Percentiles rank a stretch among this genome's conserved stretches.
phyloP scores from a whole-genome alignment of 108 stramenopile genomes.

The Cylindrotheca closterium region DNA sequence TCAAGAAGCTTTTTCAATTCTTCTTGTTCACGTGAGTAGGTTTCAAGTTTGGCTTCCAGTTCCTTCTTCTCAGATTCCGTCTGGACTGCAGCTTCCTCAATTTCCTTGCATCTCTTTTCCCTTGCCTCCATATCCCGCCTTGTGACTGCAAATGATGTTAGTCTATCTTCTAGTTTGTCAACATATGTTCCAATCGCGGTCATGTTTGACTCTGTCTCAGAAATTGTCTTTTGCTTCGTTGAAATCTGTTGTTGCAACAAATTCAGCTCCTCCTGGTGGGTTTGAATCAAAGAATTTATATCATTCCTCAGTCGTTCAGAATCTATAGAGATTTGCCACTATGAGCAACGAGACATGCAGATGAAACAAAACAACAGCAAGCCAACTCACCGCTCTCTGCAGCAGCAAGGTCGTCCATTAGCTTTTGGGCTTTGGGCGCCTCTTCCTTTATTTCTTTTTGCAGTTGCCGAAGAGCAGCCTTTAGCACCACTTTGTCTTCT shows the following conservation, averaged over 20 bases:
- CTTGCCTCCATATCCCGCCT: slow-evolving; percentile 71
- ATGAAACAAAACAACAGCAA: background rate
- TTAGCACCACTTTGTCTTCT: slow-evolving; percentile 84
- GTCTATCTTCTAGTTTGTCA: slow-evolving; percentile 71
- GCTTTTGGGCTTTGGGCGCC: slow-evolving; percentile 67
- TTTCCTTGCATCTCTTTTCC: slow-evolving; percentile 57
- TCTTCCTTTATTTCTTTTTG: slow-evolving; percentile 85
- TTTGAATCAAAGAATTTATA: slow-evolving; percentile 41
- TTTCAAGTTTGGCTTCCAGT: slow-evolving; percentile 37
- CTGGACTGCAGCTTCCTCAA: slow-evolving; percentile 41
- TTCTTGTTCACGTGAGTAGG: slow-evolving; percentile 39
- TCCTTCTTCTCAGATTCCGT: slow-evolving; percentile 32
- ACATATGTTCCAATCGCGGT: slow-evolving; percentile 71
- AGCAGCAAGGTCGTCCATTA: slow-evolving; percentile 49
- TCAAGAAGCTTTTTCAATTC: slow-evolving; percentile 68
- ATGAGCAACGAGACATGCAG: background rate
- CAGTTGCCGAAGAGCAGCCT: slow-evolving; percentile 80
- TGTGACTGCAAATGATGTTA: slow-evolving; percentile 73
- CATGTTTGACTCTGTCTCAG: slow-evolving; percentile 61
- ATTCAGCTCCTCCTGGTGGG: slow-evolving; percentile 43
- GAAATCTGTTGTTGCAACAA: slow-evolving; percentile 23
- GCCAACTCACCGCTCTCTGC: slow-evolving; percentile 13
- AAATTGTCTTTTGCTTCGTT: slow-evolving; percentile 38
- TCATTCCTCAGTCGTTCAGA: slow-evolving; percentile 33
- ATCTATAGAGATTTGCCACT: slow-evolving; percentile 10